Evolutionary conservation across 2,329 filamentous ascomycete genomes (phyloP).

Genomic region (Arthrobotrys sphaeroides): DNA sequence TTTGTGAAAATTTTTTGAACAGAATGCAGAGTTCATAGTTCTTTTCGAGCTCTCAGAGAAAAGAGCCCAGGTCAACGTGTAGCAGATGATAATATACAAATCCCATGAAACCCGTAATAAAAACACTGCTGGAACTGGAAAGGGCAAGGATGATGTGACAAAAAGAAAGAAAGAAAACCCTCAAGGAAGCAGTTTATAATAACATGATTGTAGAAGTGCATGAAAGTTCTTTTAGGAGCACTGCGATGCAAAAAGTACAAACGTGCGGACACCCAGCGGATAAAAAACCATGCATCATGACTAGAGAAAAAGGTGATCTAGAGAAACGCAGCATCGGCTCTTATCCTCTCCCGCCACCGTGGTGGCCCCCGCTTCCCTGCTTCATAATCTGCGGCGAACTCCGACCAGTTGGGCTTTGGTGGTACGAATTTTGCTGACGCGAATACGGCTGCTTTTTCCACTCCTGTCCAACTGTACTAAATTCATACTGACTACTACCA

Average conservation of each 20-base stretch:
- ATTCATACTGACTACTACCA: neutral
- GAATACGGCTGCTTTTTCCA: neutral
- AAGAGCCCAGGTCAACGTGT: neutral
- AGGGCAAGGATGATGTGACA: no score
- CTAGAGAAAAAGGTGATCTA: neutral
- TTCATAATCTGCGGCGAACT: neutral
- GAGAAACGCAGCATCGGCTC: neutral
- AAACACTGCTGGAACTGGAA: neutral
- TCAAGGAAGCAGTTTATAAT: neutral
- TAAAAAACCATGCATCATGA: neutral
- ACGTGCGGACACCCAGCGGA: neutral
- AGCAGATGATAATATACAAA: slow-evolving; percentile 24
- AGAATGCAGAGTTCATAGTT: neutral
- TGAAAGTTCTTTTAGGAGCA: neutral
- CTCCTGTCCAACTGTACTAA: neutral
- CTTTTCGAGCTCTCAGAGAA: neutral
- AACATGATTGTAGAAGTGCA: neutral
- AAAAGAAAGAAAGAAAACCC: neutral
- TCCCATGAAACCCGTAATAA: slow-evolving; percentile 26
- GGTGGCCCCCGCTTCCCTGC: neutral
- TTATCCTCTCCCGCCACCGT: neutral
- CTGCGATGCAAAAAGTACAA: neutral
- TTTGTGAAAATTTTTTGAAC: neutral
- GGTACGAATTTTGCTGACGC: neutral
- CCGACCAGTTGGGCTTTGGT: neutral